These are phyloP conservation scores for Ceraceosorus guamensis DNA, from an alignment of 1,284 basidiomycete genomes.

Conservation along the genomic window DNA sequence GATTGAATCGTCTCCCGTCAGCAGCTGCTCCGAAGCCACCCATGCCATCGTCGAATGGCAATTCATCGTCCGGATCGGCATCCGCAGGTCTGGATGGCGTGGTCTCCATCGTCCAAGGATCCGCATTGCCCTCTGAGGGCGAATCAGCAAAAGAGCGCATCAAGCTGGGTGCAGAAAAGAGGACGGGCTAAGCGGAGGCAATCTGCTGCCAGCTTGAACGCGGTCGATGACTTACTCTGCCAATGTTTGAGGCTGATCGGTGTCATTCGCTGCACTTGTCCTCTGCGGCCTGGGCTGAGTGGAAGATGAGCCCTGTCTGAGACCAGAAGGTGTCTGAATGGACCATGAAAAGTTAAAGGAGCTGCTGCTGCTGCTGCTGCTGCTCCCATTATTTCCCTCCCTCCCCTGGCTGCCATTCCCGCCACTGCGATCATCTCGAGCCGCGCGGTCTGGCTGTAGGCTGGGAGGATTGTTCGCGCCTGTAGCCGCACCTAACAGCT, in stretches of 20 bases:
- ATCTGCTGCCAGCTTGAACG: neutral
- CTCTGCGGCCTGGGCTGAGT: too few species aligned
- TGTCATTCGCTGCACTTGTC: too few species aligned
- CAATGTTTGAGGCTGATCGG: neutral
- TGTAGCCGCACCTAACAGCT: too few species aligned
- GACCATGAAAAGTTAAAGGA: too few species aligned
- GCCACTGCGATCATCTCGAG: too few species aligned
- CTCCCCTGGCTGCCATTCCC: too few species aligned
- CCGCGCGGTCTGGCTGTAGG: too few species aligned
- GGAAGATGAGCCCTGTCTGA: too few species aligned
- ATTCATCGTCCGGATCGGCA: constrained; percentile 2
- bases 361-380: neutral
- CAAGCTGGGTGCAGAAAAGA: neutral
- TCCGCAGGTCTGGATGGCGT: too few species aligned
- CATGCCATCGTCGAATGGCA: constrained; percentile 32
- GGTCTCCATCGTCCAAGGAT: neutral
- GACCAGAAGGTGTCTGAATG: too few species aligned
- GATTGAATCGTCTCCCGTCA: constrained; percentile 36
- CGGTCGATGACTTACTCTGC: neutral
- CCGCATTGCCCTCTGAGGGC: neutral
- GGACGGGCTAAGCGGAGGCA: neutral
- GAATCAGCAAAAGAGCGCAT: neutral
- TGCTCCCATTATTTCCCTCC: neutral
- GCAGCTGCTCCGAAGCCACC: constrained; percentile 34
- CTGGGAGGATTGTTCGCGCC: too few species aligned